These are phyloP conservation scores for Coemansia umbellata DNA, from an alignment of 192 early-diverging fungal genomes.

Conservation along the genomic window DNA sequence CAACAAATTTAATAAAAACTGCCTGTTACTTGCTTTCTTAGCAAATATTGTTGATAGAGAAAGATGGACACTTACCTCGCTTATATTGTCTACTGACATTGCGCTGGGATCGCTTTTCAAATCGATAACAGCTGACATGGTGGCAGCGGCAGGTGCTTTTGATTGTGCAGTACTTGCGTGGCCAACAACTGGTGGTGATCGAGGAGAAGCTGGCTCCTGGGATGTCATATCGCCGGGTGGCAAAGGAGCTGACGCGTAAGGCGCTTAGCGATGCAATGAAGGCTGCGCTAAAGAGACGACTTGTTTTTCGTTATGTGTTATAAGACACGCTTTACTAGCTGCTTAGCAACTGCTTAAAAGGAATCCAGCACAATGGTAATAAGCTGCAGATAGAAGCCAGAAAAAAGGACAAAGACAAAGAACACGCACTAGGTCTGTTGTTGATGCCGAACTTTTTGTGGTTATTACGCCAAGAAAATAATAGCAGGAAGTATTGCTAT, in stretches of 20 bases:
- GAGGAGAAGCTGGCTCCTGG: conserved; percentile 3
- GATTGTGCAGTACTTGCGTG: conserved; percentile 3
- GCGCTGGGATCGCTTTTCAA: conserved; percentile 16
- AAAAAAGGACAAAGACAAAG: background rate
- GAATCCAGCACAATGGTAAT: background rate
- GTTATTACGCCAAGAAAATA: no score
- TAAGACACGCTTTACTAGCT: no score
- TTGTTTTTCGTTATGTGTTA: no score
- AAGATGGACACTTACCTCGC: conserved; percentile 30
- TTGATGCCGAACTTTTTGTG: background rate
- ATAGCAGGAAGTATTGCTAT: no score
- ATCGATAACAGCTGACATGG: conserved; percentile 3
- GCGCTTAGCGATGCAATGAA: conserved; percentile 1
- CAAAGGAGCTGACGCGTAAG: background rate
- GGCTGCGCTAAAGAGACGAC: no score
- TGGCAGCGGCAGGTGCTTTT: conserved; percentile 2
- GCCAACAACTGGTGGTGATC: background rate
- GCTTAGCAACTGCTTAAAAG: no score
- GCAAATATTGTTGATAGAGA: no score
- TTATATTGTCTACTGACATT: conserved; percentile 41
- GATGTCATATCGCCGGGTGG: background rate
- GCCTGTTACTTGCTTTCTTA: background rate
- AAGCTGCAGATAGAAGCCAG: background rate
- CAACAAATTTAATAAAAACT: background rate
- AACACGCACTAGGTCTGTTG: background rate